Base-by-base conservation (phyloP, 805 yeast genomes). In the Candida ortonii region DNA sequence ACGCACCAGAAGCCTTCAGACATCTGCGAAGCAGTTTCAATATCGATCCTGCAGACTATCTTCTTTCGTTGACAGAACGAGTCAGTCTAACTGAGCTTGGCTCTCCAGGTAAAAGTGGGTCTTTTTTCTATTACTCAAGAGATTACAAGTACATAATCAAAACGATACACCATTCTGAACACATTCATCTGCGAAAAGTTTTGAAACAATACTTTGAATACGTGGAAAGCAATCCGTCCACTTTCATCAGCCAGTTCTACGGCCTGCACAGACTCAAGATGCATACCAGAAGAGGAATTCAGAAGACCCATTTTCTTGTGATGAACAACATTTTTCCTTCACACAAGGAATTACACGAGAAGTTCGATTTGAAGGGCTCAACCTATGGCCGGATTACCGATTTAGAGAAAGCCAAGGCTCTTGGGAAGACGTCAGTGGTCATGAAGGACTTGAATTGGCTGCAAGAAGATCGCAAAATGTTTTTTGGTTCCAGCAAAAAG, bases 241-340 rank as follows among this genome's bases (percentile, higher is more conserved):
- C 98, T 0, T 68, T 93, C 43, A 66, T 93, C 5, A 83, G 95
- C n/a, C 98, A 93, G 62, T 88, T 90, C 59, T 93, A 93, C 62
- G 99, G 99, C 0, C 68, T 93, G 34, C 97, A 93, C 57, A 68
- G 99, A 40, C 80, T 93, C 31, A 88, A 90, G 58, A 80, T 90
- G 77, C 96, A 96, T 7, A 70, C 73, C 4, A 74, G 72, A 25
- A 49, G 51, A 6, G 63, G 64, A 8, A 61, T 64, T 25, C 71
- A 88, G 35, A 89, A 85, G 55, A 85, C 93, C 24, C 95, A 93
- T 61, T 90, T 93, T 49, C 70, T 93, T 35, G 96, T 93, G 21
- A 93, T 93, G 98, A 93, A 93, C 67, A 93, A 93, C 54, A 70
- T 93, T 30, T 93, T 94, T 62, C 97, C 99, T 0, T 95, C 97